A percentile compares a stretch with the other conserved stretches of the same genome.
Evolutionary conservation across 2,329 filamentous ascomycete genomes (phyloP).

Genomic region (Fusarium devonianum): DNA sequence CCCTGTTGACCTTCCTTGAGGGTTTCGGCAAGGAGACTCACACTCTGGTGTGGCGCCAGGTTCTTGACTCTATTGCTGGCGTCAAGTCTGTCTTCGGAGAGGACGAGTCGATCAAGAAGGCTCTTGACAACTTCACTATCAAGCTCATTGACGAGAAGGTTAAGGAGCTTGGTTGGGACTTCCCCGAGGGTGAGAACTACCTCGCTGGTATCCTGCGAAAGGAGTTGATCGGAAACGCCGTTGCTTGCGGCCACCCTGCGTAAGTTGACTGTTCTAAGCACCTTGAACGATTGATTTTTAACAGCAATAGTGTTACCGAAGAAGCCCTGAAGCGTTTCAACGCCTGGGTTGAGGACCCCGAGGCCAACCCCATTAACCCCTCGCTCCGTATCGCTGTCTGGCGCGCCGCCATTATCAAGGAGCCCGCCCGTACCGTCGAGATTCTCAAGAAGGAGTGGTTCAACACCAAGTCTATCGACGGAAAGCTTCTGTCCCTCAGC

Average conservation of each 20-base stretch:
- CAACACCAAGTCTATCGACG: conserved; percentile 84
- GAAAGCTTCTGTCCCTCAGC: conserved; percentile 83
- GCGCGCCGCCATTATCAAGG: conserved; percentile 74
- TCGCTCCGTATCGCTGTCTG: conserved; percentile 84
- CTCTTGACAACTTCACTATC: conserved; percentile 79
- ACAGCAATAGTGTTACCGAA: conserved; percentile 62
- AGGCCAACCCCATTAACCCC: conserved; percentile 75
- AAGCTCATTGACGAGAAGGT: conserved; percentile 78
- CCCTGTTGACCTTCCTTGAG: conserved; percentile 82
- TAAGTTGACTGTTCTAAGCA: too few relatives aligned
- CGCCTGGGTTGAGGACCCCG: conserved; percentile 75
- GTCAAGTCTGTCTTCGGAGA: conserved; percentile 87
- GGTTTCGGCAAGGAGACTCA: conserved; percentile 84
- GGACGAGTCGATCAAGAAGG: conserved; percentile 73
- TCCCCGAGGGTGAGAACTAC: conserved; percentile 78
- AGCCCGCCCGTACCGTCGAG: conserved; percentile 73
- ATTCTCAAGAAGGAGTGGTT: conserved; percentile 86
- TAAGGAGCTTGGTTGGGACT: conserved; percentile 86
- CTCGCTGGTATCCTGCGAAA: conserved; percentile 84
- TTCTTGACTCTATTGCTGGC: conserved; percentile 76
- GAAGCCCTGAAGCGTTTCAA: conserved; percentile 83
- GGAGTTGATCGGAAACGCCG: conserved; percentile 78
- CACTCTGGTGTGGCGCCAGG: conserved; percentile 88
- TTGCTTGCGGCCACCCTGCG: conserved; percentile 77
- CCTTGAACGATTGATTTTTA: conserved; percentile 7